Conservation (phyloP, 768 basidiomycete genomes). For the Amanita inopinata region DNA sequence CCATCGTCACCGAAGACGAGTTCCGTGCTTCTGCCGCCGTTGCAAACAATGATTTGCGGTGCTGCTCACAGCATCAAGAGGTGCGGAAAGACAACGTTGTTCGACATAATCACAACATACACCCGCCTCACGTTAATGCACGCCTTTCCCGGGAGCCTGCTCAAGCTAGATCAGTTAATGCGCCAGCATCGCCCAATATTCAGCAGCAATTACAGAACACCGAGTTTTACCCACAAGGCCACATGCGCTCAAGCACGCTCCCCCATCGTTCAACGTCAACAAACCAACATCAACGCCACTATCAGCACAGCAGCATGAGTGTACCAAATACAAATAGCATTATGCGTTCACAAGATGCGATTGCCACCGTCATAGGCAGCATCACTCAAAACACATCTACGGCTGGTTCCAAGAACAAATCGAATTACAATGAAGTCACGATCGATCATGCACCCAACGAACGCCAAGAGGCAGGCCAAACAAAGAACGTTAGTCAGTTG, state of each 20-base stretch:
- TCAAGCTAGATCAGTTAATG: not conserved
- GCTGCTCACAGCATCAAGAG: constrained; percentile 6
- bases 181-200: not conserved
- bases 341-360: constrained; percentile 9
- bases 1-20: constrained; percentile 25
- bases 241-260: constrained; percentile 36
- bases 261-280: constrained; percentile 27
- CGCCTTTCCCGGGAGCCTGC: constrained; percentile 18
- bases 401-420: constrained; percentile 6
- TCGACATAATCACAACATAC: constrained; percentile 10
- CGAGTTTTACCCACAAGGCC: constrained; percentile 23
- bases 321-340: constrained; percentile 16
- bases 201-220: constrained; percentile 15
- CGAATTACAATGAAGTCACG: constrained; percentile 8
- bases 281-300: constrained; percentile 28
- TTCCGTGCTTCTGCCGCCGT: constrained; percentile 21
- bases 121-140: constrained; percentile 20
- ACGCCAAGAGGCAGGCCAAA: not conserved
- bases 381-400: constrained; percentile 1
- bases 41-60: constrained; percentile 12
- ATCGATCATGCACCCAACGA: constrained; percentile 4
- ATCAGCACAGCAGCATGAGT: constrained; percentile 41
- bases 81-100: not conserved
- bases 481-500: constrained; percentile 2
- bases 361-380: constrained; percentile 4